Base-by-base conservation (phyloP, 345 rosid genomes). In the Gossypium thurberi region DNA sequence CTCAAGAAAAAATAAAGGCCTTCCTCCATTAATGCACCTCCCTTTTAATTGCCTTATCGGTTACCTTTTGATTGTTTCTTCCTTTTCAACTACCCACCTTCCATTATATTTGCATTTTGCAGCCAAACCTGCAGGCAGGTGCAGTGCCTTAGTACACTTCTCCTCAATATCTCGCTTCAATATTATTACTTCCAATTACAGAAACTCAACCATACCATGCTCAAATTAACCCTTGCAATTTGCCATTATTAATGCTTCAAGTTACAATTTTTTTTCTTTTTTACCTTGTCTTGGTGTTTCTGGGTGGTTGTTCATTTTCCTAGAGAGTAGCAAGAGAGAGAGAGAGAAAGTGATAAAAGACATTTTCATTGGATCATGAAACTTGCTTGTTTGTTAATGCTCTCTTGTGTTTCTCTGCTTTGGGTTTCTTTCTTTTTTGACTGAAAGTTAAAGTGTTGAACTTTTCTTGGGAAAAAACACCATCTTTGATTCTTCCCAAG, bases 1-100 rank as follows among this genome's bases (percentile, higher is more conserved):
- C 69, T 33, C 40, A 33, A 9, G 14, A 8, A 43, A 67, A 74
- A 55, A 53, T 47, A 65, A 53, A 42, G 28, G 20, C 21, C 20
- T 48, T 12, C 20, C 50, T 60, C 65, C 72, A 80, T 76, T 71
- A 70, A 74, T 74, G 69, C 75, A 47, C 57, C 69, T 23, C 69
- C 26, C 74, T 21, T 48, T 33, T 71, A 43, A 20, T 74, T 21
- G 53, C 77, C 65, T 65, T 18, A 62, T 52, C 74, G 26, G 70
- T 68, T 47, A 11, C 61, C 58, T 51, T 33, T 33, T 69, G 43
- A 10, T 17, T 6, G 46, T n/a, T 61, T 60, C 68, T 62, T 69
- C 72, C 48, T 65, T 51, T 78, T 55, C 81, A 83, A 77, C 83
- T 5, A 68, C 81, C 81, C 74, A 37, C 69, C 79, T 72, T 66